Evolutionary conservation across 345 rosid species (phyloP).

Genomic region (Eucalyptus tenuipes): DNA sequence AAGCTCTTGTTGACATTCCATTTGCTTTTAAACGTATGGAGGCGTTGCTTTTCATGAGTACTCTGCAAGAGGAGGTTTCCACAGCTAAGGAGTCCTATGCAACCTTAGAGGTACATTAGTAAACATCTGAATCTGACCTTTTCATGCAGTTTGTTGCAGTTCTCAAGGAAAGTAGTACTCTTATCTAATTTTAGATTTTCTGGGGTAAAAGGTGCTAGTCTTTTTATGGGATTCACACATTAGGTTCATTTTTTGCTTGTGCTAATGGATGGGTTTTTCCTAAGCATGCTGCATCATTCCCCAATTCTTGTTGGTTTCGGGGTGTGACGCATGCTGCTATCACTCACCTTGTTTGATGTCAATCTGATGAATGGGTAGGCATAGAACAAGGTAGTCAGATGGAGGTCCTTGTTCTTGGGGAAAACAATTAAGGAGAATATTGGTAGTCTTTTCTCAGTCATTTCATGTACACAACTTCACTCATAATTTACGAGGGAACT

Average conservation of each 20-base stretch:
- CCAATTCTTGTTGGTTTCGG: neutral
- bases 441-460: neutral
- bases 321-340: neutral
- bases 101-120: slow-evolving; percentile 55
- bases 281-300: neutral
- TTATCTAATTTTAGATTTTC: neutral
- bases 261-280: neutral
- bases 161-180: neutral
- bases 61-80: slow-evolving; percentile 71
- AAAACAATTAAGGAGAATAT: neutral
- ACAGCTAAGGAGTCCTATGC: slow-evolving; percentile 56
- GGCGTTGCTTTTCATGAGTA: slow-evolving; percentile 77
- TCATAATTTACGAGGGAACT: neutral
- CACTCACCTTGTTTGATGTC: neutral
- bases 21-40: slow-evolving; percentile 83
- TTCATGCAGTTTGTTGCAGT: neutral
- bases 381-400: neutral
- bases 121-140: neutral
- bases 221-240: neutral
- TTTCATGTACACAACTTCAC: neutral
- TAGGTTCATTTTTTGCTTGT: neutral
- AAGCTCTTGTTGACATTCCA: slow-evolving; percentile 74
- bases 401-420: neutral
- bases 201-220: neutral
- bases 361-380: neutral